phyloP scores from a whole-genome alignment of 176 grass and related monocot genomes.

The Cymbopogon citratus region DNA sequence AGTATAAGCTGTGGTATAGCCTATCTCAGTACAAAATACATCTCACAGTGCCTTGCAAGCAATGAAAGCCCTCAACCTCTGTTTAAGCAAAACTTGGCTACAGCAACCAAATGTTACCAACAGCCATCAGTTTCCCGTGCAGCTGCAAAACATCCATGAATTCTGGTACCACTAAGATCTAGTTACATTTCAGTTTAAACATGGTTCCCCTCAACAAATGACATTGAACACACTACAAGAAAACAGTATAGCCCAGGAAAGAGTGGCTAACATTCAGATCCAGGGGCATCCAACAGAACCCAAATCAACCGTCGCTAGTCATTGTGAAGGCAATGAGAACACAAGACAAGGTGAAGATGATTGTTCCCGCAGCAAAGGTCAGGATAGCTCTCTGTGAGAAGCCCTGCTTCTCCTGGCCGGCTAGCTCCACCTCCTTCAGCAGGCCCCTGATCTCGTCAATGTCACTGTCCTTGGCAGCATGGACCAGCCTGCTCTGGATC shows the following conservation, averaged over 20 bases:
- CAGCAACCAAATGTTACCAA: neutral
- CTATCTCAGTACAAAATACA: too few relatives aligned
- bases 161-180: neutral
- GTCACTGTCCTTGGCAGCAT: constrained; percentile 70
- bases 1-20: neutral
- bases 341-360: constrained; percentile 56
- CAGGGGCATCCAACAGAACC: neutral
- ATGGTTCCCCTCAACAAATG: neutral
- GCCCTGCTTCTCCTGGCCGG: constrained; percentile 44
- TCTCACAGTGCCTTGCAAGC: neutral
- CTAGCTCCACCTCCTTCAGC: constrained; percentile 69
- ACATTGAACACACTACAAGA: neutral
- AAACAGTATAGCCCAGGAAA: neutral
- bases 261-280: constrained; percentile 2
- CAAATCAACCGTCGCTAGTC: constrained; percentile 73
- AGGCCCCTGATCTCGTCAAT: constrained; percentile 59
- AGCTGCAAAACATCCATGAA: neutral
- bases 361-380: constrained; percentile 43
- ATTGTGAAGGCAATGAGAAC: constrained; percentile 63
- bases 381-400: constrained; percentile 53
- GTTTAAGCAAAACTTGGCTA: neutral
- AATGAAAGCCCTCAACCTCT: neutral
- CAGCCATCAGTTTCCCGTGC: neutral
- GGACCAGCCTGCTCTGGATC: constrained; percentile 48
- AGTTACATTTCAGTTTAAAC: neutral